Evolutionary conservation across 2,329 filamentous ascomycete species (phyloP), one percentile per base, ranked within the genome.

Genomic region (Myriosclerotinia scirpicola): DNA sequence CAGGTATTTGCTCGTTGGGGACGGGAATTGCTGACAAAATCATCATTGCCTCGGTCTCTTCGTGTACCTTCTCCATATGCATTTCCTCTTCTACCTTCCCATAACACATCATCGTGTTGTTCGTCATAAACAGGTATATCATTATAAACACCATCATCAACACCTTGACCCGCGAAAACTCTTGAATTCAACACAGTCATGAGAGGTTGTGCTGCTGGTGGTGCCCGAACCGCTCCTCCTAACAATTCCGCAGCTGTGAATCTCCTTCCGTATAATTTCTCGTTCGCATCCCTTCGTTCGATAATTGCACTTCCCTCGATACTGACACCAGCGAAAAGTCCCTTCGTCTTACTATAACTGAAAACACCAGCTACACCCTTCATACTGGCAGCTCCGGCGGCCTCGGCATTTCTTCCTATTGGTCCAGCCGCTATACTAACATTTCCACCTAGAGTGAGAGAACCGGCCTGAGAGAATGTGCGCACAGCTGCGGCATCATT

Each of bases 301-400:
- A 98, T 91, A 71, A 99, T 89, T 64, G 91, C 93, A 69, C 90
- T 94, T 30, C 95, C 95, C 78, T 99, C 95, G 71, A 99, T 82
- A 73, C 91, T 96, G 58, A 99, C 93, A 76, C 95, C 95, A 6
- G 95, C 95, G 74, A 99, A 99, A 42, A 99, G 81, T 26, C 95
- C 95, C 81, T 97, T 98, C 15, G 95, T 99, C 81, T 97, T 98
- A 77, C 90, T 95, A 83, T 99, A 99, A 75, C 91, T 92, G 82
- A 99, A 99, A 60, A 99, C 89, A 64, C 92, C 95, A 0, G 93
- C 91, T 11, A 98, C 90, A 70, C 92, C 89, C 81, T 88, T 94
- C 70, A 96, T 83, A 72, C 92, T 97, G 9, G 95, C 95, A 17
- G 93, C 94, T 70, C 95, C 95, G 46, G 95, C 94, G 15, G 95